A percentile compares a stretch with the other conserved stretches of the same genome.
These are phyloP conservation scores for Lactarius psammicola DNA, from an alignment of 768 basidiomycete genomes.

Conservation along the genomic window DNA sequence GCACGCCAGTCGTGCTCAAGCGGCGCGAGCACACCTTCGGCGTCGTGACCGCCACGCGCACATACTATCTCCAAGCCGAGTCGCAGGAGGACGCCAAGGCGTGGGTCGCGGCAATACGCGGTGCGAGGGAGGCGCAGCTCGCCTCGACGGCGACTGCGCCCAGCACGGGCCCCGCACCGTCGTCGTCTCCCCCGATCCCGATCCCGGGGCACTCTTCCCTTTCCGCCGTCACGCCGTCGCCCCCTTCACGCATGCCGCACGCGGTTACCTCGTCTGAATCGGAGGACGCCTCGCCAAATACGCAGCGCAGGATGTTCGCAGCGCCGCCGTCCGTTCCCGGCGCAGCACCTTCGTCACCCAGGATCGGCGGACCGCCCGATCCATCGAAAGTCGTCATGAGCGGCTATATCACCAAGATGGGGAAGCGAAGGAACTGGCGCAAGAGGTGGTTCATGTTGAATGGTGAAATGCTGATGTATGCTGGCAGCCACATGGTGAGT, in stretches of 20 bases:
- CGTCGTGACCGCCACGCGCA: slow-evolving; percentile 84
- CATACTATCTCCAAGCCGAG: slow-evolving; percentile 87
- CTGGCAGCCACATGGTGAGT: slow-evolving; percentile 92
- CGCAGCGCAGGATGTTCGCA: slow-evolving; percentile 24
- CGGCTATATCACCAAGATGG: slow-evolving; percentile 96
- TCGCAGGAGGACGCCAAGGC: slow-evolving; percentile 66
- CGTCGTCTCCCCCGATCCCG: slow-evolving; percentile 51
- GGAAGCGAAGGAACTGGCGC: slow-evolving; percentile 91
- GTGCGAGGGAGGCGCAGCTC: slow-evolving; percentile 62
- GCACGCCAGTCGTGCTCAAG: slow-evolving; percentile 84
- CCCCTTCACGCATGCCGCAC: slow-evolving; percentile 45
- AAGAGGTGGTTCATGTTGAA: slow-evolving; percentile 98
- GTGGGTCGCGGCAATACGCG: slow-evolving; percentile 85
- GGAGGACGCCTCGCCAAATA: slow-evolving; percentile 58
- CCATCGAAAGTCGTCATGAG: slow-evolving; percentile 77
- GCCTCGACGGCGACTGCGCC: slow-evolving; percentile 31
- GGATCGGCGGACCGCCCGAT: slow-evolving; percentile 46
- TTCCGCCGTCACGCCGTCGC: slow-evolving; percentile 46
- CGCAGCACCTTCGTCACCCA: slow-evolving; percentile 46
- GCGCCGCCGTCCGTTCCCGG: slow-evolving; percentile 33
- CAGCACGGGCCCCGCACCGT: slow-evolving; percentile 28
- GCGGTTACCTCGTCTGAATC: slow-evolving; percentile 75
- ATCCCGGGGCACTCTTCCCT: slow-evolving; percentile 42
- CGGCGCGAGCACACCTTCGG: slow-evolving; percentile 87
- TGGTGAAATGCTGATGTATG: slow-evolving; percentile 83